Percentiles rank a stretch among this genome's conserved stretches.
These are phyloP conservation scores for Thamnidium elegans DNA, from an alignment of 192 early-diverging fungal genomes.

Conservation along the genomic window DNA sequence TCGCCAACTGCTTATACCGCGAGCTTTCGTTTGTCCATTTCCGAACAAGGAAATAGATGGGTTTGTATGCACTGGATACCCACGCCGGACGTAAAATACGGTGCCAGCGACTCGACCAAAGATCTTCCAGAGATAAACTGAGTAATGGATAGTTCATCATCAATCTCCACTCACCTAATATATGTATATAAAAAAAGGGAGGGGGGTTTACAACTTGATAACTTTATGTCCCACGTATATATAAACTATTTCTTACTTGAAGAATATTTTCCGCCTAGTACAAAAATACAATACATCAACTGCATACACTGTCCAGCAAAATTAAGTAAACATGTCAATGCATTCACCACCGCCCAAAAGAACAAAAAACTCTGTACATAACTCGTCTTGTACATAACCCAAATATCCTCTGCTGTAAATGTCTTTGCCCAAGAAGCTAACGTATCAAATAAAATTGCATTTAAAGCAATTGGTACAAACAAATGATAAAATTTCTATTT, in stretches of 20 bases:
- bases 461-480: neutral
- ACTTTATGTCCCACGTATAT: too few species aligned
- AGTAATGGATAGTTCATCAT: constrained; percentile 21
- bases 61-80: constrained; percentile 15
- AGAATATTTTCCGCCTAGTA: constrained; percentile 8
- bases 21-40: neutral
- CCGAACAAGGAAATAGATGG: constrained; percentile 9
- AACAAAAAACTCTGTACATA: neutral
- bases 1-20: neutral
- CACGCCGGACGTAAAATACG: constrained; percentile 10
- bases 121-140: constrained; percentile 4
- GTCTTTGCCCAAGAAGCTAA: constrained; percentile 12
- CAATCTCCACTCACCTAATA: constrained; percentile 12
- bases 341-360: neutral
- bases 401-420: constrained; percentile 9
- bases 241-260: constrained; percentile 9
- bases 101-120: constrained; percentile 25
- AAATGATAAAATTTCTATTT: constrained; percentile 21
- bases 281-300: constrained; percentile 11
- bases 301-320: constrained; percentile 5
- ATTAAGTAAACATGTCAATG: constrained; percentile 11
- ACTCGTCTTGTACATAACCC: neutral
- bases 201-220: too few species aligned
- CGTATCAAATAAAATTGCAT: neutral
- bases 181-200: neutral